Evolutionary conservation across 768 basidiomycete genomes (phyloP).

Genomic region (Pleurotus ostreatus): DNA sequence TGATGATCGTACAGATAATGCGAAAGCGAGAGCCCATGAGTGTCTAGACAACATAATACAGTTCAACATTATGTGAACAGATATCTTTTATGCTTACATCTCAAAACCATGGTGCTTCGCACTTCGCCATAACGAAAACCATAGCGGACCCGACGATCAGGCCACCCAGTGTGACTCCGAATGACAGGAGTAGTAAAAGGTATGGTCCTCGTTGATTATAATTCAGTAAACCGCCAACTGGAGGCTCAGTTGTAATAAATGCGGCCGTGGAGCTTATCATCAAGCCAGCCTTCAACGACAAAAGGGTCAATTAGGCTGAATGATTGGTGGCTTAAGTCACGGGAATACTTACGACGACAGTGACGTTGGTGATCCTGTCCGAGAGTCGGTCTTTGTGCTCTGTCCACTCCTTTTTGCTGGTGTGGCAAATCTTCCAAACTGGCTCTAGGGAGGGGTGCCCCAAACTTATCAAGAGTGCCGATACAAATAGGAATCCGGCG

Average conservation of each 20-base stretch:
- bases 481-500: background rate
- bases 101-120: background rate
- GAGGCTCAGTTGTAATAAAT: slow-evolving; percentile 4
- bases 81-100: background rate
- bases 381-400: background rate
- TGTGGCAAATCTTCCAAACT: background rate
- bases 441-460: background rate
- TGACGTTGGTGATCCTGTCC: slow-evolving; percentile 1
- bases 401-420: background rate
- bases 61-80: background rate
- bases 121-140: slow-evolving; percentile 4
- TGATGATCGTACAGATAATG: background rate
- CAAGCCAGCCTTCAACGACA: background rate
- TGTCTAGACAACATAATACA: background rate
- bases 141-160: slow-evolving; percentile 6
- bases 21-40: slow-evolving; percentile 1
- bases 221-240: background rate
- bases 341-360: slow-evolving; percentile 1
- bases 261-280: background rate
- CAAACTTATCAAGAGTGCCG: background rate
- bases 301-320: background rate
- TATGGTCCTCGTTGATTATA: slow-evolving; percentile 2
- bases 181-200: background rate
- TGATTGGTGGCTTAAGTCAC: background rate
- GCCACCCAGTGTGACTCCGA: slow-evolving; percentile 4